These are phyloP conservation scores for Coccomyxa sp. DNA, from an alignment of 139 green algal species.

Conservation along the genomic window DNA sequence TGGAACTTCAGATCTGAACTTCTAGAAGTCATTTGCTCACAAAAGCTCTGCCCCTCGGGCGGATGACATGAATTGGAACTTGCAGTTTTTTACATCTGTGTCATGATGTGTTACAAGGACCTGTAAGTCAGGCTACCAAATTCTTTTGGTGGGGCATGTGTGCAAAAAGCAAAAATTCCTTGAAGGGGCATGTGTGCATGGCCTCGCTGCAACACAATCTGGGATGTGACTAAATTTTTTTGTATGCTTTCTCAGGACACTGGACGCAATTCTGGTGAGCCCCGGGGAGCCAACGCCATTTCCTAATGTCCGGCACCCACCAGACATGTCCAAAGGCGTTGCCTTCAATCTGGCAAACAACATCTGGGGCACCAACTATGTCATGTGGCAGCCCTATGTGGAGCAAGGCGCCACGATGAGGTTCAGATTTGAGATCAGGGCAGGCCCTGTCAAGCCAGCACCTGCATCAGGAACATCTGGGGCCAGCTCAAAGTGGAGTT, in stretches of 20 bases:
- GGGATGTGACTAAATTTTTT: not conserved
- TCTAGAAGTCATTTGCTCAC: not conserved
- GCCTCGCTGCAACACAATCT: not conserved
- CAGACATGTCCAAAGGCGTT: slow-evolving; percentile 41
- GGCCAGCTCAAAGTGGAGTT: too few relatives aligned
- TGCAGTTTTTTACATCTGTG: too few relatives aligned
- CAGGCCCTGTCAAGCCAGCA: too few relatives aligned
- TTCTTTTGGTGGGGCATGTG: too few relatives aligned
- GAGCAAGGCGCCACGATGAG: slow-evolving; percentile 29
- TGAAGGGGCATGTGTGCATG: too few relatives aligned
- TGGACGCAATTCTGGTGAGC: slow-evolving; percentile 47
- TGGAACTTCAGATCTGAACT: not conserved
- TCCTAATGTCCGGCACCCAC: slow-evolving; percentile 16
- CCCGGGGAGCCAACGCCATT: slow-evolving; percentile 38
- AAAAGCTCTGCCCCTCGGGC: not conserved
- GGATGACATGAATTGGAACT: too few relatives aligned
- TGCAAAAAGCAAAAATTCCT: too few relatives aligned
- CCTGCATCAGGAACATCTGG: too few relatives aligned
- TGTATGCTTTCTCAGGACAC: slow-evolving; percentile 13
- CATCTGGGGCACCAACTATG: slow-evolving; percentile 40
- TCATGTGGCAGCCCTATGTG: slow-evolving; percentile 43
- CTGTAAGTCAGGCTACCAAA: too few relatives aligned
- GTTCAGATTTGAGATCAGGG: slow-evolving; percentile 45
- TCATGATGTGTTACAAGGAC: too few relatives aligned
- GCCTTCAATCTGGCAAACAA: slow-evolving; percentile 42